Conservation (phyloP, 202 grass and related monocot genomes). For the Schoenoplectus triqueter region DNA sequence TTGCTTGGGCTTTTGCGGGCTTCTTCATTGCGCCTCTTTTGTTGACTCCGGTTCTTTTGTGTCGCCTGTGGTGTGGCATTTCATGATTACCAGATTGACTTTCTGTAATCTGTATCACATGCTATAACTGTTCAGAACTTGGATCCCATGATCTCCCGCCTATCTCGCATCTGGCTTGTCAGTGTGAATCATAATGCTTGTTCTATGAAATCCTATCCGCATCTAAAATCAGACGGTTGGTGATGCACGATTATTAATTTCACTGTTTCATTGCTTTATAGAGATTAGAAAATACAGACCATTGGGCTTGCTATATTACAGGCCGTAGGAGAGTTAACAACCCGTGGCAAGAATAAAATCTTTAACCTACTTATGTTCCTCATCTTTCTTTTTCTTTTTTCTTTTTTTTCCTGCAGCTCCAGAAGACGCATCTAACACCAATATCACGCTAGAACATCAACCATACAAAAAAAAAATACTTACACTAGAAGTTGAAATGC, state of each 20-base stretch:
- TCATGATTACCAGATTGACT: too few species aligned
- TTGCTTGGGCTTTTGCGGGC: conserved; percentile 35
- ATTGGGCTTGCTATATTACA: background rate
- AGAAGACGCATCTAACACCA: too few species aligned
- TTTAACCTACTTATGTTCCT: too few species aligned
- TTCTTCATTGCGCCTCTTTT: background rate
- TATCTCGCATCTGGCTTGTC: background rate
- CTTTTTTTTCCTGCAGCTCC: too few species aligned
- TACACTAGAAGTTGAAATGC: background rate
- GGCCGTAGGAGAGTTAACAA: background rate
- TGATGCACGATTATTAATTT: too few species aligned
- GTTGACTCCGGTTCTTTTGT: background rate
- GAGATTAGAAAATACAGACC: background rate
- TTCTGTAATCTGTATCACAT: too few species aligned
- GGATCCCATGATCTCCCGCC: too few species aligned
- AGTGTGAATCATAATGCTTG: background rate
- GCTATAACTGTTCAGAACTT: too few species aligned
- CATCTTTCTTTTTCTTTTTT: too few species aligned
- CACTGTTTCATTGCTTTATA: too few species aligned
- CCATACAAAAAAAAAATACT: background rate
- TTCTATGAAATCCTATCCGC: too few species aligned
- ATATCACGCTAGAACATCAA: too few species aligned
- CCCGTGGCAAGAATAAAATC: background rate
- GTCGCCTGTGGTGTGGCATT: background rate
- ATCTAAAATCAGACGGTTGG: background rate